These are phyloP conservation scores for Cytospora piceicola DNA, from an alignment of 2,329 filamentous ascomycete species.

Conservation along the genomic window DNA sequence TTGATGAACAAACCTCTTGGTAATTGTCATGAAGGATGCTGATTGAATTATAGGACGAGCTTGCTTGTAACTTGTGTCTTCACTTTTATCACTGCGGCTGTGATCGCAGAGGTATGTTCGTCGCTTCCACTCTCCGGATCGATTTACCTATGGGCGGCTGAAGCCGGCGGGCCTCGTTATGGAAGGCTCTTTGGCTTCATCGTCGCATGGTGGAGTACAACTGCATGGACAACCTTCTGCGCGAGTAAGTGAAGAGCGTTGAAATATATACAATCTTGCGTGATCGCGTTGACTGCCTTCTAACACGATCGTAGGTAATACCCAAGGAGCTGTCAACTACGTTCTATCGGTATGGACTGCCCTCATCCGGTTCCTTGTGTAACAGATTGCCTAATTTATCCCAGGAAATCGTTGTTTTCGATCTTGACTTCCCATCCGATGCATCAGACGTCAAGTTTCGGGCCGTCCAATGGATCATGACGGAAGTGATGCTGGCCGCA, in stretches of 20 bases:
- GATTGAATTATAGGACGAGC: conserved; percentile 51
- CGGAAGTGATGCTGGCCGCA: conserved; percentile 55
- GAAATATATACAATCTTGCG: too few relatives aligned
- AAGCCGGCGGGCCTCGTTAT: conserved; percentile 57
- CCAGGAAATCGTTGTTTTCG: conserved; percentile 61
- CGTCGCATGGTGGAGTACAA: conserved; percentile 68
- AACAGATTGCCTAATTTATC: not conserved
- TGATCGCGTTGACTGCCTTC: too few relatives aligned
- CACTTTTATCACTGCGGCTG: conserved; percentile 63
- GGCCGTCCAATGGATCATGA: conserved; percentile 64
- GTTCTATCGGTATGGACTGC: conserved; percentile 50
- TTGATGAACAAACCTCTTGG: not conserved
- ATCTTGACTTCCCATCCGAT: conserved; percentile 58
- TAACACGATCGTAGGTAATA: conserved; percentile 44
- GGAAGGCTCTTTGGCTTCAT: conserved; percentile 62
- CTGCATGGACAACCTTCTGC: conserved; percentile 64
- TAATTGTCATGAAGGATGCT: not conserved
- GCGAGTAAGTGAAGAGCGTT: conserved; percentile 43
- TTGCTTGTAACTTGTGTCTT: conserved; percentile 63
- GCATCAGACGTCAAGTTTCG: conserved; percentile 58
- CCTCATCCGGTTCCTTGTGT: not conserved
- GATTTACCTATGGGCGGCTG: conserved; percentile 66
- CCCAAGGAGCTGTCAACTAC: conserved; percentile 55
- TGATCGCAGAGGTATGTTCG: conserved; percentile 64
- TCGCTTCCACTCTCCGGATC: conserved; percentile 62